Evolutionary conservation across 2,329 filamentous ascomycete species (phyloP).

Genomic region (Orbilia brochopaga): DNA sequence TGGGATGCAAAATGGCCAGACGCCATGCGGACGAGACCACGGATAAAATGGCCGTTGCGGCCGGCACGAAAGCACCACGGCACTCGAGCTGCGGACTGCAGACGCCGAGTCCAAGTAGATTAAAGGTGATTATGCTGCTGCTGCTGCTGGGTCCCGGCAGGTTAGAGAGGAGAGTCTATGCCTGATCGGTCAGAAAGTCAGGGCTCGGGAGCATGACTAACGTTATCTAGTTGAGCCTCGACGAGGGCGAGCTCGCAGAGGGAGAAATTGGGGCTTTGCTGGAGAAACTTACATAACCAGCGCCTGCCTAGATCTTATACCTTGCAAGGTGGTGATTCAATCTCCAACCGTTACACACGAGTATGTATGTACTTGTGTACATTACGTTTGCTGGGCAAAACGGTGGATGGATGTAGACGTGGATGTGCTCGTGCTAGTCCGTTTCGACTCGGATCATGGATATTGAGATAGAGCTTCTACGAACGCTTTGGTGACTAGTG

Average conservation of each 20-base stretch:
- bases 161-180: neutral
- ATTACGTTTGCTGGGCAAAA: too few relatives aligned
- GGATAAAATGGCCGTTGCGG: constrained; percentile 12
- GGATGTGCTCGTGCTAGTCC: constrained; percentile 22
- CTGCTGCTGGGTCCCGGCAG: too few relatives aligned
- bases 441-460: constrained; percentile 3
- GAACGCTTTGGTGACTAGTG: neutral
- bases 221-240: neutral
- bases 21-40: neutral
- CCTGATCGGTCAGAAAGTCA: neutral
- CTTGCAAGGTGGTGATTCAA: constrained; percentile 8
- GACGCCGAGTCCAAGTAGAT: too few relatives aligned
- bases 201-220: neutral
- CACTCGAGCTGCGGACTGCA: too few relatives aligned
- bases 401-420: too few relatives aligned
- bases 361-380: too few relatives aligned
- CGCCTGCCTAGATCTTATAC: constrained; percentile 48
- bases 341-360: constrained; percentile 13
- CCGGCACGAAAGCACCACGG: neutral
- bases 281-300: constrained; percentile 16
- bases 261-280: constrained; percentile 44
- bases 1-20: neutral
- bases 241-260: too few relatives aligned
- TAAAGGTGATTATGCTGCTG: too few relatives aligned
- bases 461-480: too few relatives aligned